Percentiles rank a stretch among this genome's conserved stretches.
phyloP scores from a whole-genome alignment of 805 yeast species.

The Saccharomycopsis amapae region DNA sequence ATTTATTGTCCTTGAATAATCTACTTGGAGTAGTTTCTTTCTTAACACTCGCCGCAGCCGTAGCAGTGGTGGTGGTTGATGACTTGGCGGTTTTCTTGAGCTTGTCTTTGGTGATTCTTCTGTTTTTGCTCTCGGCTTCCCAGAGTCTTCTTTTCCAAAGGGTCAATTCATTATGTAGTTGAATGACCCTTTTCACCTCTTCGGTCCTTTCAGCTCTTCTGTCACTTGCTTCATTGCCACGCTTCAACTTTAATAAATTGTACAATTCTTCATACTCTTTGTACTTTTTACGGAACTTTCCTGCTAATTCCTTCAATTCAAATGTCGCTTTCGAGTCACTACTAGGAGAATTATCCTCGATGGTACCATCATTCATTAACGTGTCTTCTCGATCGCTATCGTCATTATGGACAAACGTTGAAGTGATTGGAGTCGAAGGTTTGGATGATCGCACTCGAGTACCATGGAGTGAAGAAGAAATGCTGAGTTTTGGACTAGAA shows the following conservation, averaged over 20 bases:
- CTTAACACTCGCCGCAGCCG: neutral
- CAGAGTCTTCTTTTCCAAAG: slow-evolving; percentile 18
- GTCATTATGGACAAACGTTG: too few relatives aligned
- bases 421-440: too few relatives aligned
- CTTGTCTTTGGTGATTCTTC: neutral
- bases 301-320: slow-evolving; percentile 9
- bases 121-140: slow-evolving; percentile 2
- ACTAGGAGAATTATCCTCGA: too few relatives aligned
- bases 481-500: too few relatives aligned
- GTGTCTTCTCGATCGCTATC: too few relatives aligned
- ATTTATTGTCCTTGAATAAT: neutral
- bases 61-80: neutral
- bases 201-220: neutral
- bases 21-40: neutral
- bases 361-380: too few relatives aligned
- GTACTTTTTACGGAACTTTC: slow-evolving; percentile 10
- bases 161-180: slow-evolving; percentile 17
- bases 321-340: too few relatives aligned
- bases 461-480: too few relatives aligned
- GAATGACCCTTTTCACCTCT: slow-evolving; percentile 14
- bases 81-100: neutral
- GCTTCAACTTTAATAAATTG: too few relatives aligned
- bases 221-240: too few relatives aligned
- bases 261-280: slow-evolving; percentile 15
- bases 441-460: too few relatives aligned